Conservation (phyloP, 2,329 filamentous ascomycete genomes). For the Westerdykella sp. region DNA sequence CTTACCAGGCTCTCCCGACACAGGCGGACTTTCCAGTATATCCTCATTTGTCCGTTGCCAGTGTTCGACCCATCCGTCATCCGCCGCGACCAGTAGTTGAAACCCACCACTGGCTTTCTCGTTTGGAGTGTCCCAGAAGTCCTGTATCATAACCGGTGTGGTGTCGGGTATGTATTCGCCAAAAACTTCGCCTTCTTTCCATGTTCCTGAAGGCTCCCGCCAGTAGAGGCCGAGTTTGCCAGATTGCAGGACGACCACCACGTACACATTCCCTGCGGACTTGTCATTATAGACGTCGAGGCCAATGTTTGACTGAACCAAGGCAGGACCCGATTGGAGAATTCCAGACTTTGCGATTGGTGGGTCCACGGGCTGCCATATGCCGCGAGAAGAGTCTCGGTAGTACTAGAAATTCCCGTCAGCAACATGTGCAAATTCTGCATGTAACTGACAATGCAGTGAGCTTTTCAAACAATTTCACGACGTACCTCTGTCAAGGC, state of each 20-base stretch:
- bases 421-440: no score
- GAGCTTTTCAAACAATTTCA: background rate
- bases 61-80: slow-evolving; percentile 1
- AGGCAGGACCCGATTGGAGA: background rate
- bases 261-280: slow-evolving; percentile 2
- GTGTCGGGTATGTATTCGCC: slow-evolving; percentile 1
- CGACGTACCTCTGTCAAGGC: background rate
- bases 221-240: background rate
- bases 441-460: no score
- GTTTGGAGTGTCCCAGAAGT: slow-evolving; percentile 1
- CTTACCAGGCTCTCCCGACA: background rate
- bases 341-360: background rate
- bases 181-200: slow-evolving; percentile 1
- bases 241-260: background rate
- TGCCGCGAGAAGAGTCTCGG: no score
- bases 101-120: slow-evolving; percentile 2
- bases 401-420: no score
- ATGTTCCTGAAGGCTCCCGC: background rate
- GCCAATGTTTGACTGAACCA: slow-evolving; percentile 2
- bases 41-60: slow-evolving; percentile 2
- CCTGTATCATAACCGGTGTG: slow-evolving; percentile 4
- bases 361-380: background rate
- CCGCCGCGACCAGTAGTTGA: slow-evolving; percentile 1
- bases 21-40: background rate
- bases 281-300: background rate